Percentiles rank a stretch among this genome's conserved stretches.
These are phyloP conservation scores for Colletotrichum theobromicola DNA, from an alignment of 2,329 filamentous ascomycete species.

Conservation along the genomic window DNA sequence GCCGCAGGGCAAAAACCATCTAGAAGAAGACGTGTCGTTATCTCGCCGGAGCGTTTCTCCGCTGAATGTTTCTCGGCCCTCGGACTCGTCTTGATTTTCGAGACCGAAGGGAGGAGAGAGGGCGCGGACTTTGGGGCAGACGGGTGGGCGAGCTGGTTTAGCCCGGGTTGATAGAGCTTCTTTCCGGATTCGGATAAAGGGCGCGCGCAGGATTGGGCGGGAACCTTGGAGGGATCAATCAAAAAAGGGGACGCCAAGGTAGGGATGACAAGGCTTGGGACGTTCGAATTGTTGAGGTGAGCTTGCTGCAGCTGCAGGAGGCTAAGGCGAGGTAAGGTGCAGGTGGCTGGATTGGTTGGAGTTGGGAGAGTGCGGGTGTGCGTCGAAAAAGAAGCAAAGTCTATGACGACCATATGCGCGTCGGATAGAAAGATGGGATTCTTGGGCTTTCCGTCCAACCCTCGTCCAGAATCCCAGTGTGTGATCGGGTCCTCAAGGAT, in stretches of 20 bases:
- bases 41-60: conserved; percentile 1
- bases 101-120: background rate
- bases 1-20: background rate
- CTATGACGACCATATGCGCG: conserved; percentile 21
- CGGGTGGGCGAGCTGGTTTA: background rate
- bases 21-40: background rate
- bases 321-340: background rate
- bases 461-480: background rate
- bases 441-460: background rate
- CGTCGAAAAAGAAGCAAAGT: background rate
- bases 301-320: background rate
- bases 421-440: conserved; percentile 5
- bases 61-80: background rate
- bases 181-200: conserved; percentile 8
- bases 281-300: background rate
- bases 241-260: background rate
- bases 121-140: background rate
- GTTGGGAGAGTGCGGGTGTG: background rate
- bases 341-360: background rate
- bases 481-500: background rate
- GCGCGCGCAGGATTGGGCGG: background rate
- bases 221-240: background rate
- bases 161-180: conserved; percentile 1
- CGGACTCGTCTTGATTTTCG: background rate
- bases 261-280: background rate